Conservation (phyloP, 2,329 filamentous ascomycete genomes). For the Stagonosporopsis vannaccii region DNA sequence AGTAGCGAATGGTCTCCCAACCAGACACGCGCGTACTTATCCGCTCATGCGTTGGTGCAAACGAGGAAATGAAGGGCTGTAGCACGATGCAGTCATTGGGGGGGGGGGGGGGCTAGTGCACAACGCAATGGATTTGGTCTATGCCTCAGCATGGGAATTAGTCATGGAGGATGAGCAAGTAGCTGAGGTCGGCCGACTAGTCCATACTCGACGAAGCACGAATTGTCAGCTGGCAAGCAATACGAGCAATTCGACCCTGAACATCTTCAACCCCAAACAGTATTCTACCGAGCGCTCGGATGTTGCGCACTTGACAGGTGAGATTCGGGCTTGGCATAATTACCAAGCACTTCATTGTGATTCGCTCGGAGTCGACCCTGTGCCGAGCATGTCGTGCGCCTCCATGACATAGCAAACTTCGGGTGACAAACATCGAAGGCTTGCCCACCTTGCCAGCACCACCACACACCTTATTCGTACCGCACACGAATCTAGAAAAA, state of each 20-base stretch:
- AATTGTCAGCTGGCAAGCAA: neutral
- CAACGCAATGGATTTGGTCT: neutral
- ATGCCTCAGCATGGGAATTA: neutral
- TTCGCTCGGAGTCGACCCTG: neutral
- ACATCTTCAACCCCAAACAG: neutral
- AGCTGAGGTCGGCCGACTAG: neutral
- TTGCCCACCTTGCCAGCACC: constrained; percentile 16
- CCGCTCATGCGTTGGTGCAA: neutral
- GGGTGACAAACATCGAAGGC: constrained; percentile 25
- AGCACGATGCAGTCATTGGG: neutral
- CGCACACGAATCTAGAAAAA: constrained; percentile 5
- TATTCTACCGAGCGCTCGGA: neutral
- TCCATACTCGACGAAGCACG: neutral
- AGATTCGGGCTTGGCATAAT: neutral
- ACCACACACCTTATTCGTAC: constrained; percentile 5
- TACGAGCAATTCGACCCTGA: neutral
- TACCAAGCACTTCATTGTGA: constrained; percentile 2
- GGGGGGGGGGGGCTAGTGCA: too few species aligned
- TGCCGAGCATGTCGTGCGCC: constrained; percentile 28
- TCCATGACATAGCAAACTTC: constrained; percentile 39
- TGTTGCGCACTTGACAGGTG: constrained; percentile 13
- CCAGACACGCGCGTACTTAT: neutral
- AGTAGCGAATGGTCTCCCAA: neutral
- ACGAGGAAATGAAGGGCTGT: neutral
- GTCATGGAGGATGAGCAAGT: neutral